Conservation (phyloP, 192 early-diverging fungal genomes). For the Coemansia sp. region DNA sequence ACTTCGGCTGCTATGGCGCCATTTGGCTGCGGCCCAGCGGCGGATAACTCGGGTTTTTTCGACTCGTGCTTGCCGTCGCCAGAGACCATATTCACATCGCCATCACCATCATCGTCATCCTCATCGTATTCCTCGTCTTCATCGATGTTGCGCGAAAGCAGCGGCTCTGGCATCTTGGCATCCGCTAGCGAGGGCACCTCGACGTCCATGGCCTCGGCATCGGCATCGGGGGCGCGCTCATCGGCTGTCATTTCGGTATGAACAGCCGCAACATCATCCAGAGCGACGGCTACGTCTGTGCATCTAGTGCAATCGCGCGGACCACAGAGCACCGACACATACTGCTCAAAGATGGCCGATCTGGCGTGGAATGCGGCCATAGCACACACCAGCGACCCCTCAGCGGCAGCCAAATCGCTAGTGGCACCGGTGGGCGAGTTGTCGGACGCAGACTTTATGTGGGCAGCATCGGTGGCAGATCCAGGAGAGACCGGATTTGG, state of each 20-base stretch:
- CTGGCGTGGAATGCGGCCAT: slow-evolving; percentile 70
- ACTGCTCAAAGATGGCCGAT: slow-evolving; percentile 77
- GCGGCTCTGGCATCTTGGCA: slow-evolving; percentile 1
- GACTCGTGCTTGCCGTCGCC: neutral
- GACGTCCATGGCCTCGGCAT: neutral
- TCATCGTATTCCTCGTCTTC: slow-evolving; percentile 58
- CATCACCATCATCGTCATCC: slow-evolving; percentile 22
- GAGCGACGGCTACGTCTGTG: slow-evolving; percentile 13
- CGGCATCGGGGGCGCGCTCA: neutral
- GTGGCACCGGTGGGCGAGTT: neutral
- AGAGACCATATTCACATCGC: neutral
- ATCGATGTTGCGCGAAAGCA: slow-evolving; percentile 32
- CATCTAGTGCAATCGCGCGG: slow-evolving; percentile 38
- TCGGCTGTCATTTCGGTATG: neutral
- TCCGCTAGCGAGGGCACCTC: slow-evolving; percentile 12
- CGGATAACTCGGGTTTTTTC: neutral
- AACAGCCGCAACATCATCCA: slow-evolving; percentile 7
- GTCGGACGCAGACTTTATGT: neutral
- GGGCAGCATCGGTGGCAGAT: neutral
- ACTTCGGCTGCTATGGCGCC: neutral
- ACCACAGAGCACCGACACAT: slow-evolving; percentile 63
- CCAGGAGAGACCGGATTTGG: slow-evolving; percentile 29
- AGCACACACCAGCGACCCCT: slow-evolving; percentile 37
- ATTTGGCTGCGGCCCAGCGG: neutral
- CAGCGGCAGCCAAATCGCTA: slow-evolving; percentile 18